These are phyloP conservation scores for Peribolospora kevripleyi DNA, from an alignment of 768 basidiomycete species.

Conservation along the genomic window DNA sequence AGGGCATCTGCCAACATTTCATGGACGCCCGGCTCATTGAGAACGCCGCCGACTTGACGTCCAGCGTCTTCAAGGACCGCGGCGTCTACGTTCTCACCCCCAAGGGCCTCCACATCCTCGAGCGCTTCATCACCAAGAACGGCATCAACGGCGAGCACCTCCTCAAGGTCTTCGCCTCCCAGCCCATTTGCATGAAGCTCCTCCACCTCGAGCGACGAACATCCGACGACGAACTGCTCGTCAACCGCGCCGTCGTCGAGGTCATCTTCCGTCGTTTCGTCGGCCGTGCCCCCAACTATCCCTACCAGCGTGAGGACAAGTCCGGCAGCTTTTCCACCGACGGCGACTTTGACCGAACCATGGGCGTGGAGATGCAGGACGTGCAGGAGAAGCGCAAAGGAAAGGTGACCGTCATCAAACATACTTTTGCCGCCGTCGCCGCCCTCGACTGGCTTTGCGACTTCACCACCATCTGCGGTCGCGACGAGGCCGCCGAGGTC, in stretches of 20 bases:
- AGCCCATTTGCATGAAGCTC: slow-evolving; percentile 92
- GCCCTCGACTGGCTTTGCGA: slow-evolving; percentile 95
- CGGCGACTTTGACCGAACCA: slow-evolving; percentile 16
- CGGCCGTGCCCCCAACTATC: slow-evolving; percentile 61
- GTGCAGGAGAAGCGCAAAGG: slow-evolving; percentile 23
- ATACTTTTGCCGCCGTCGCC: slow-evolving; percentile 59
- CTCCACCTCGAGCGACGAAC: slow-evolving; percentile 85
- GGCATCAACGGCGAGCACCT: slow-evolving; percentile 90
- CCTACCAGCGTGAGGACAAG: slow-evolving; percentile 25
- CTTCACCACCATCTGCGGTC: slow-evolving; percentile 80
- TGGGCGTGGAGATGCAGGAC: slow-evolving; percentile 20
- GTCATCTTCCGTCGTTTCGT: slow-evolving; percentile 88
- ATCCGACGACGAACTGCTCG: slow-evolving; percentile 88
- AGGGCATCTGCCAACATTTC: slow-evolving; percentile 98
- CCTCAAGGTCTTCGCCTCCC: slow-evolving; percentile 61
- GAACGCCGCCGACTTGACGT: slow-evolving; percentile 72
- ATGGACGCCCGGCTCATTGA: slow-evolving; percentile 97
- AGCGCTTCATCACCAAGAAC: slow-evolving; percentile 98
- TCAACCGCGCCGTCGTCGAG: slow-evolving; percentile 77
- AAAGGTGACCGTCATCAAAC: slow-evolving; percentile 29
- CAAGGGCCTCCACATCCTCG: slow-evolving; percentile 92
- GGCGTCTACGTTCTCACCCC: slow-evolving; percentile 88
- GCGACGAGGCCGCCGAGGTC: slow-evolving; percentile 94
- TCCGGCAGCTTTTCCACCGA: slow-evolving; percentile 4
- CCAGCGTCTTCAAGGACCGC: slow-evolving; percentile 86